Evolutionary conservation across 352 stramenopile genomes (phyloP).

Genomic region (Thalassiosira oceanica): DNA sequence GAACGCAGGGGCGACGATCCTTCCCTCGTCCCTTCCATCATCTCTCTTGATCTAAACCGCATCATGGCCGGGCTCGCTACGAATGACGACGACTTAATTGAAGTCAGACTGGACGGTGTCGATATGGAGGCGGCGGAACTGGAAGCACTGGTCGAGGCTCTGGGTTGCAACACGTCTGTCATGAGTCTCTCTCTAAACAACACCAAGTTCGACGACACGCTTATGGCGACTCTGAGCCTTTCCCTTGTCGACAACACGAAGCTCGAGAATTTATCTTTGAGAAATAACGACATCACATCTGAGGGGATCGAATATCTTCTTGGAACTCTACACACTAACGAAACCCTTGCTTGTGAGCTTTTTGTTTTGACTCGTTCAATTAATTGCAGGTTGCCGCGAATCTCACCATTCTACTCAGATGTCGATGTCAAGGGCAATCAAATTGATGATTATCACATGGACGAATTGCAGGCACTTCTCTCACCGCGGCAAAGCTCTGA

Average conservation of each 20-base stretch:
- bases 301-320: conserved; percentile 29
- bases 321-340: conserved; percentile 36
- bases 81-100: not conserved
- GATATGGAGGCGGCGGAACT: conserved; percentile 2
- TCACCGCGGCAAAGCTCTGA: too few relatives aligned
- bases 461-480: too few relatives aligned
- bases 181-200: conserved; percentile 5
- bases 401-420: too few relatives aligned
- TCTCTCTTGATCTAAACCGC: too few relatives aligned
- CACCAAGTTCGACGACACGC: conserved; percentile 9
- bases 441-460: too few relatives aligned
- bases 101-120: not conserved
- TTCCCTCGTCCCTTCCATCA: not conserved
- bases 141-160: conserved; percentile 13
- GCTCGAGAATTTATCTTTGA: conserved; percentile 11
- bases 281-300: conserved; percentile 18
- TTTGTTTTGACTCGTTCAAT: too few relatives aligned
- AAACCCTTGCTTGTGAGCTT: too few relatives aligned
- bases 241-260: conserved; percentile 18
- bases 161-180: conserved; percentile 4
- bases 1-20: not conserved
- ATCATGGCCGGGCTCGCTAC: too few relatives aligned
- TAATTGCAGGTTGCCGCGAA: too few relatives aligned
- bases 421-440: too few relatives aligned
- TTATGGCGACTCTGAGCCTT: conserved; percentile 10